Conservation (phyloP, 2,329 filamentous ascomycete species). For the Pyrenochaeta sp. region DNA sequence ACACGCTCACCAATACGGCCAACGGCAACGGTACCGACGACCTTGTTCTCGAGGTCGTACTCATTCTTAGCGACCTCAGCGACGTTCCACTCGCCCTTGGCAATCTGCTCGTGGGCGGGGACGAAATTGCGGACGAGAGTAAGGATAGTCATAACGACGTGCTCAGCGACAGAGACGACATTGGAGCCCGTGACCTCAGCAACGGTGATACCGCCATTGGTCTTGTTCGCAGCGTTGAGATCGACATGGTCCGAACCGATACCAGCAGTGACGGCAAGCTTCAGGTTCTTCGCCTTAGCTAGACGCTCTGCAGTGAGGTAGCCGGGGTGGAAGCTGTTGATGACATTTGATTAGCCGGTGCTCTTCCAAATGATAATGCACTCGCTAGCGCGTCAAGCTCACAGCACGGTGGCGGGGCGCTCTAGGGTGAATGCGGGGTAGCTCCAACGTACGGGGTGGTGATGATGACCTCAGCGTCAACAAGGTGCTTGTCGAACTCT, state of each 20-base stretch:
- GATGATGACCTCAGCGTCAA: conserved; percentile 98
- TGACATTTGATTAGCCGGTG: conserved; percentile 20
- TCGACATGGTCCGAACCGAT: conserved; percentile 99
- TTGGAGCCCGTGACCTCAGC: conserved; percentile 98
- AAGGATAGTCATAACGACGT: conserved; percentile 99
- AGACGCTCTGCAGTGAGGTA: conserved; percentile 97
- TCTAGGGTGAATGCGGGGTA: conserved; percentile 38
- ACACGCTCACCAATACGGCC: conserved; percentile 99
- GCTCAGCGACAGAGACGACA: conserved; percentile 97
- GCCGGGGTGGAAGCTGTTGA: conserved; percentile 87
- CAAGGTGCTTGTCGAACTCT: conserved; percentile 92
- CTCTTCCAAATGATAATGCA: conserved; percentile 15
- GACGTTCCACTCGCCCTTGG: conserved; percentile 91
- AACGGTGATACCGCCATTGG: conserved; percentile 96
- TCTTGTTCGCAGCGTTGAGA: conserved; percentile 95
- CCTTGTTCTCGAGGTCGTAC: conserved; percentile 96
- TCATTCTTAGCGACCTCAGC: conserved; percentile 97
- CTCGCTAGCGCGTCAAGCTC: conserved; percentile 18
- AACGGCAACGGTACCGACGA: conserved; percentile 95
- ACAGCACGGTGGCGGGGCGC: conserved; percentile 38
- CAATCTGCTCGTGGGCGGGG: conserved; percentile 93
- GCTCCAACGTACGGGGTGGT: conserved; percentile 80
- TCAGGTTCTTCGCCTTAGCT: conserved; percentile 98
- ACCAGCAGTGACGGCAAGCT: conserved; percentile 95
- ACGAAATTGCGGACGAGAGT: conserved; percentile 97